Evolutionary conservation across 768 basidiomycete species (phyloP).

Genomic region (Termitomyces sp.): DNA sequence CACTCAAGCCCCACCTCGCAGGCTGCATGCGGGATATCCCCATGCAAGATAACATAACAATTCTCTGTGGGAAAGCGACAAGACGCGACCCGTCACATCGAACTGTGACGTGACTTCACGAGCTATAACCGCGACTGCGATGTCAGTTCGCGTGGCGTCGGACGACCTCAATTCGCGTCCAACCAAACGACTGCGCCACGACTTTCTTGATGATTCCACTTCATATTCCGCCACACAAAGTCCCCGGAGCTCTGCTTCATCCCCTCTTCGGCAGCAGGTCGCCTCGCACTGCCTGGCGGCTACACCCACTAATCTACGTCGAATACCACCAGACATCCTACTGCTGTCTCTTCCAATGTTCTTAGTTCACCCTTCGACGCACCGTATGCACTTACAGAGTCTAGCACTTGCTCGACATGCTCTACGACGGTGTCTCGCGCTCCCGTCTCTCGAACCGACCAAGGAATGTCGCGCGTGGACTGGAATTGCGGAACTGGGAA

Average conservation of each 20-base stretch:
- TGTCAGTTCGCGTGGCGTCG: background rate
- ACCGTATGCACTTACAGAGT: conserved; percentile 47
- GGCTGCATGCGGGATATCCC: too few species aligned
- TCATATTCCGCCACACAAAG: background rate
- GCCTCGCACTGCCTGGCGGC: background rate
- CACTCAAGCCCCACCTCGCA: too few species aligned
- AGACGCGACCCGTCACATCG: background rate
- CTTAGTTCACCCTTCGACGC: conserved; percentile 60
- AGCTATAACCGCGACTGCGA: background rate
- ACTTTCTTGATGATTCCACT: background rate
- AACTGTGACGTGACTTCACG: background rate
- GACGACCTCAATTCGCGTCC: conserved; percentile 26
- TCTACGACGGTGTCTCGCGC: conserved; percentile 46
- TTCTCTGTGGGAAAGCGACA: too few species aligned
- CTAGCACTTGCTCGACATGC: conserved; percentile 53
- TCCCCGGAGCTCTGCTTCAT: background rate
- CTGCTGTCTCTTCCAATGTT: conserved; percentile 59
- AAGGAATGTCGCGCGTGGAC: conserved; percentile 72
- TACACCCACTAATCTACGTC: background rate
- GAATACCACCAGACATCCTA: conserved; percentile 36
- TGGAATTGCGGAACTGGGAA: conserved; percentile 62
- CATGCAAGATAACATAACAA: too few species aligned
- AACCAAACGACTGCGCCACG: conserved; percentile 26
- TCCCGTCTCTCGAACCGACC: conserved; percentile 46
- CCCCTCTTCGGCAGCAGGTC: background rate